A percentile compares a stretch with the other conserved stretches of the same genome.
Evolutionary conservation across 345 rosid genomes (phyloP).

Genomic region (Luvunga scandens): DNA sequence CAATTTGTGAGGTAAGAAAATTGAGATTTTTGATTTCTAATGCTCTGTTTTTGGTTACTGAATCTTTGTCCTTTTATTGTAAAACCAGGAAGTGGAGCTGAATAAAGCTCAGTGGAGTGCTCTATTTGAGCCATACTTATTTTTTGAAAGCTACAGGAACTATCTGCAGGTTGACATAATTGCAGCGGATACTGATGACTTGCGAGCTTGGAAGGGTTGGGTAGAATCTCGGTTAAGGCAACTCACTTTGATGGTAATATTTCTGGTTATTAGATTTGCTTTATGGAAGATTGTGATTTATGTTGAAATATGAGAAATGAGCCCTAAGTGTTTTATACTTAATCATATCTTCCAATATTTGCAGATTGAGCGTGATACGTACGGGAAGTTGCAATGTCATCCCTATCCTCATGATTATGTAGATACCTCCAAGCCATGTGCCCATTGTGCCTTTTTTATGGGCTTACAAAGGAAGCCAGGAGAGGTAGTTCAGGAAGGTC

Average conservation of each 20-base stretch:
- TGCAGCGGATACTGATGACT: conserved; percentile 57
- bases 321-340: neutral
- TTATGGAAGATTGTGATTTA: neutral
- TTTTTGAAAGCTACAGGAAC: conserved; percentile 67
- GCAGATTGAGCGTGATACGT: conserved; percentile 70
- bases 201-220: conserved; percentile 77
- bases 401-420: conserved; percentile 56
- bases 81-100: conserved; percentile 57
- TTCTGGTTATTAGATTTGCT: conserved; percentile 11
- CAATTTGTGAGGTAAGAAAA: conserved; percentile 50
- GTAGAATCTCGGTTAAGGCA: conserved; percentile 75
- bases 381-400: conserved; percentile 70
- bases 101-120: conserved; percentile 54
- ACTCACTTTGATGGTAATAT: conserved; percentile 56
- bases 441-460: conserved; percentile 59
- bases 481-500: conserved; percentile 54
- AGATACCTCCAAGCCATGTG: conserved; percentile 44
- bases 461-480: conserved; percentile 71
- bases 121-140: conserved; percentile 59
- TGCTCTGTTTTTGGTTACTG: conserved; percentile 1
- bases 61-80: conserved; percentile 12
- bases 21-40: neutral
- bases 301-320: neutral
- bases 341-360: conserved; percentile 1
- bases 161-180: conserved; percentile 65